Percentiles rank a stretch among this genome's conserved stretches.
These are phyloP conservation scores for Rubia balearica DNA, from an alignment of 305 asterid genomes.

Conservation along the genomic window DNA sequence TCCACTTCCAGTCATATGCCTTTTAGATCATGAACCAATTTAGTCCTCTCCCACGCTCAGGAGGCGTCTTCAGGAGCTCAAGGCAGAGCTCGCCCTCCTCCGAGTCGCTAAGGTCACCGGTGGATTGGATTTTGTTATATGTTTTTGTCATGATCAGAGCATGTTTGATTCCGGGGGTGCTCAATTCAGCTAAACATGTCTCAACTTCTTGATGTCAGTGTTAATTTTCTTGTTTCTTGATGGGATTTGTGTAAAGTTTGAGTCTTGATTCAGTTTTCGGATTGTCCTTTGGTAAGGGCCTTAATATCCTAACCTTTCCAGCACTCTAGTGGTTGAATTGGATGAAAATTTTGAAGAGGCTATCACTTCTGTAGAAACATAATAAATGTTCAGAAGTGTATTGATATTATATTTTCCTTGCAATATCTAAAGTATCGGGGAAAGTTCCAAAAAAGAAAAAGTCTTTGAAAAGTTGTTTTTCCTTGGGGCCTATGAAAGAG, in stretches of 20 bases:
- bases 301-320: no score
- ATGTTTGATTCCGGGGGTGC: no score
- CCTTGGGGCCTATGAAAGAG: not conserved
- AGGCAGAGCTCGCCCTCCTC: conserved; percentile 34
- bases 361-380: not conserved
- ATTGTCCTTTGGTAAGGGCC: not conserved
- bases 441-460: not conserved
- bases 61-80: conserved; percentile 32
- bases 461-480: not conserved
- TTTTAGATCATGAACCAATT: no score
- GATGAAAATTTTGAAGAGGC: conserved; percentile 8
- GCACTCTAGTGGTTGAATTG: not conserved
- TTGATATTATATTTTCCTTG: not conserved
- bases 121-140: no score
- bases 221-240: no score
- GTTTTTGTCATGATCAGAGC: no score
- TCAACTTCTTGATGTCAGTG: no score
- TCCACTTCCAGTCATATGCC: no score
- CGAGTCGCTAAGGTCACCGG: conserved; percentile 43
- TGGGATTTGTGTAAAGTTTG: no score
- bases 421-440: no score
- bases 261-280: no score
- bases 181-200: no score
- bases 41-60: conserved; percentile 33
- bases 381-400: not conserved